A percentile compares a stretch with the other conserved stretches of the same genome.
Conservation (phyloP, 2,329 filamentous ascomycete genomes). For the Pyrenochaeta sp. region DNA sequence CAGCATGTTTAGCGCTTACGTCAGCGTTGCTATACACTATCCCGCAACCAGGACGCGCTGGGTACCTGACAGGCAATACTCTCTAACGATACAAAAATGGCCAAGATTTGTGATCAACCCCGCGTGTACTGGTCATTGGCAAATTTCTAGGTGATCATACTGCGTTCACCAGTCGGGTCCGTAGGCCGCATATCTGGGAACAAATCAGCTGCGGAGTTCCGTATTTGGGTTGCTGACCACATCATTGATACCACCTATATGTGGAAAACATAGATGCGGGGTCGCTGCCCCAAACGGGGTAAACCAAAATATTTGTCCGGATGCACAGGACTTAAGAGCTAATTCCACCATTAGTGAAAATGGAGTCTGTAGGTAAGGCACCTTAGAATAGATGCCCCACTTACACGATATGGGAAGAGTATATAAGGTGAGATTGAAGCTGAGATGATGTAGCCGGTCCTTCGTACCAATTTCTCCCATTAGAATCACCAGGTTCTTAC, state of each 20-base stretch:
- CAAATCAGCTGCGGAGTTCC: background rate
- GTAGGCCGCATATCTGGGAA: background rate
- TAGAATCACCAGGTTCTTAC: background rate
- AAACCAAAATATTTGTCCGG: background rate
- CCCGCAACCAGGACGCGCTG: background rate
- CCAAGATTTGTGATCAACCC: background rate
- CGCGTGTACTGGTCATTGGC: background rate
- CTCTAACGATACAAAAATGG: background rate
- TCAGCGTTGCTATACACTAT: background rate
- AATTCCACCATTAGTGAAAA: background rate
- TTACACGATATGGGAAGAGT: background rate
- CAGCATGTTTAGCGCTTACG: background rate
- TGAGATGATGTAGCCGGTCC: background rate
- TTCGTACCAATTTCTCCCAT: background rate
- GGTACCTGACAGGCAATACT: background rate
- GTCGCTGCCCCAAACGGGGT: background rate
- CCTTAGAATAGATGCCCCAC: background rate
- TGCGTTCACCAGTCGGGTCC: background rate
- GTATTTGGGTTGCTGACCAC: background rate
- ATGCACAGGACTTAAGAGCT: background rate
- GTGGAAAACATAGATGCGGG: background rate
- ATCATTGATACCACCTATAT: background rate
- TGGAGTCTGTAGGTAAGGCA: background rate
- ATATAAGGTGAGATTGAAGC: background rate
- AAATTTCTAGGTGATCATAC: no score